Evolutionary conservation across 805 yeast genomes (phyloP).

Genomic region (Middelhovenomyces tepae): DNA sequence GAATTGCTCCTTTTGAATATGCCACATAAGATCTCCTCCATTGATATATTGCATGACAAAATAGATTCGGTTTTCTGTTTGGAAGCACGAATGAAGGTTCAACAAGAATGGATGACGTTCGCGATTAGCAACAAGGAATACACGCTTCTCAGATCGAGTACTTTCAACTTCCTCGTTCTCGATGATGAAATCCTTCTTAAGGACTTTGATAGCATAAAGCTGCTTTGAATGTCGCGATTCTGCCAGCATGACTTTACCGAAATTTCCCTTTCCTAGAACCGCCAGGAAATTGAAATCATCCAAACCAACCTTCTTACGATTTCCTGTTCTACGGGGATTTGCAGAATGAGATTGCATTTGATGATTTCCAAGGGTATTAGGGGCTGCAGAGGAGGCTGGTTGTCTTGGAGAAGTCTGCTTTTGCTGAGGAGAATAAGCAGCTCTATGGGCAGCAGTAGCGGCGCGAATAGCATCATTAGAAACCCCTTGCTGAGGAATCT

Average conservation of each 20-base stretch:
- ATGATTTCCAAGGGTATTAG: too few relatives aligned
- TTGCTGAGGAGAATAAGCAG: too few relatives aligned
- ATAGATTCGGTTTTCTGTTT: conserved; percentile 93
- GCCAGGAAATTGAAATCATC: conserved; percentile 93
- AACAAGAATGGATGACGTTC: conserved; percentile 90
- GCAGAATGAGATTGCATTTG: conserved; percentile 3
- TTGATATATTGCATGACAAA: conserved; percentile 97
- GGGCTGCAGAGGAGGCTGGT: too few relatives aligned
- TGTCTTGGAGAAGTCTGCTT: too few relatives aligned
- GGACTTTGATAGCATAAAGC: conserved; percentile 90
- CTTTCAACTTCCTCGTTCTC: conserved; percentile 96
- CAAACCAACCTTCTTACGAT: conserved; percentile 49
- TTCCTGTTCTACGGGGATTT: conserved; percentile 42
- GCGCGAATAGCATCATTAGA: too few relatives aligned
- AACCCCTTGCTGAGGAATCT: too few relatives aligned
- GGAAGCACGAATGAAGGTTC: conserved; percentile 90
- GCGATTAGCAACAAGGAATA: conserved; percentile 71
- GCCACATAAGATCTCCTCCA: conserved; percentile 99
- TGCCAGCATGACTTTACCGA: conserved; percentile 97
- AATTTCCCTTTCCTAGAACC: conserved; percentile 95
- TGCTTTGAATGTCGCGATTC: conserved; percentile 76
- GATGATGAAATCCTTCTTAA: conserved; percentile 90
- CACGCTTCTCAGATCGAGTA: conserved; percentile 89
- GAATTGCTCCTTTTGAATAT: conserved; percentile 85
- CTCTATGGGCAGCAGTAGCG: too few relatives aligned